phyloP scores from a whole-genome alignment of 2,329 filamentous ascomycete species.

The Colletotrichum sp. region DNA sequence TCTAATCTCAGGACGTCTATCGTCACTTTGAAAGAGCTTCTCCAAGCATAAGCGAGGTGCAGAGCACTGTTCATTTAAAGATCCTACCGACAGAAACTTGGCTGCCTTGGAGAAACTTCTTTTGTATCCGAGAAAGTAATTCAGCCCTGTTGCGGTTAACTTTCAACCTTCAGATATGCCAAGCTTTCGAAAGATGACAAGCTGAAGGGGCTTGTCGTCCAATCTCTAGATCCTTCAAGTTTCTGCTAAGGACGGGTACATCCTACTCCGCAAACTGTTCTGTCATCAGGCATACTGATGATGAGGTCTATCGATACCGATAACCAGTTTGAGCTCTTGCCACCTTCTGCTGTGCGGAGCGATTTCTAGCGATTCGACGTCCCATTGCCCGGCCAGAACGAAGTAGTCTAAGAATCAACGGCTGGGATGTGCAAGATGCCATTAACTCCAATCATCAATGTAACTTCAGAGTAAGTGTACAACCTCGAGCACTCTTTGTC shows the following conservation, averaged over 20 bases:
- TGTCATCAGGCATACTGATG: background rate
- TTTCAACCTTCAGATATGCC: background rate
- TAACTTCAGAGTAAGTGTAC: background rate
- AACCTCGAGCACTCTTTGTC: background rate
- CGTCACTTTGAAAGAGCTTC: background rate
- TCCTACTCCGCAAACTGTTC: background rate
- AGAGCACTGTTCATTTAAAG: background rate
- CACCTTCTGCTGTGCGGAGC: background rate
- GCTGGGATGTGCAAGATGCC: background rate
- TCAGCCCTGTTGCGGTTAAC: background rate
- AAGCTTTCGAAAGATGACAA: background rate
- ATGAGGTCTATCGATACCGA: background rate
- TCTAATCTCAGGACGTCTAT: background rate
- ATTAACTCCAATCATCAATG: background rate
- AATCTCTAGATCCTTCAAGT: background rate
- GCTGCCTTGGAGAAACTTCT: background rate
- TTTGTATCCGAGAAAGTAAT: background rate
- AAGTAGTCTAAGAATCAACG: background rate
- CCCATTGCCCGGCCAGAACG: fast-evolving
- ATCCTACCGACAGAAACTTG: background rate
- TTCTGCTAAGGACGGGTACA: background rate
- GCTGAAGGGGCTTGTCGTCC: background rate
- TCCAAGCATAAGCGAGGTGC: background rate
- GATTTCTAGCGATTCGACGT: background rate
- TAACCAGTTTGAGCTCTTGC: background rate